These are phyloP conservation scores for Wickerhamiella domercqiae DNA, from an alignment of 805 yeast species.

Conservation along the genomic window DNA sequence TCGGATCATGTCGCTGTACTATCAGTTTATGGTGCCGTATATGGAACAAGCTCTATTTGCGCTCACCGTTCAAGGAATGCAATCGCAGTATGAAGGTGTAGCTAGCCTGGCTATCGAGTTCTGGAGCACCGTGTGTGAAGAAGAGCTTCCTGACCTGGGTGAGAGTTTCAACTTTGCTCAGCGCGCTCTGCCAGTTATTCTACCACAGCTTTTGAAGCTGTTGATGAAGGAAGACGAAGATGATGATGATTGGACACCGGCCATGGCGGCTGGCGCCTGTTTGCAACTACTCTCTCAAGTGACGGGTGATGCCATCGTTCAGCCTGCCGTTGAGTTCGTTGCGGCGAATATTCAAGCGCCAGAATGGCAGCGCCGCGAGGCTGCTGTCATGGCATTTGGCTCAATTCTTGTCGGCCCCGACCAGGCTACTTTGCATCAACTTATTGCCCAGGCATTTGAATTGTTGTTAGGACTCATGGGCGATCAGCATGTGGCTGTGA, in stretches of 20 bases:
- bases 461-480: slow-evolving; percentile 61
- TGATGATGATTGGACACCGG: slow-evolving; percentile 87
- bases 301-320: slow-evolving; percentile 73
- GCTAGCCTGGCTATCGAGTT: slow-evolving; percentile 98
- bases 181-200: slow-evolving; percentile 66
- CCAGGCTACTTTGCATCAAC: slow-evolving; percentile 43
- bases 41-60: slow-evolving; percentile 95
- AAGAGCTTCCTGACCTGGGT: slow-evolving; percentile 40
- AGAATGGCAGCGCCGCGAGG: slow-evolving; percentile 83
- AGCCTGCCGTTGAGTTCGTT: slow-evolving; percentile 72
- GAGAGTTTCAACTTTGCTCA: slow-evolving; percentile 63
- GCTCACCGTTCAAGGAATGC: slow-evolving; percentile 84
- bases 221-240: slow-evolving; percentile 86
- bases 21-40: slow-evolving; percentile 77
- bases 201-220: slow-evolving; percentile 69
- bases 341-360: slow-evolving; percentile 46
- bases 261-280: slow-evolving; percentile 99
- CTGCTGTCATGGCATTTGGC: slow-evolving; percentile 98
- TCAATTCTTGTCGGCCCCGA: slow-evolving; percentile 93
- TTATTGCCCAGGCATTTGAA: slow-evolving; percentile 68
- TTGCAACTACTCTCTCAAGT: slow-evolving; percentile 84
- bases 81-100: slow-evolving; percentile 65
- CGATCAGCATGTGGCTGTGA: slow-evolving; percentile 70
- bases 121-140: slow-evolving; percentile 99
- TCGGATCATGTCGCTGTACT: slow-evolving; percentile 78